Base-by-base conservation (phyloP, 2,329 filamentous ascomycete genomes). In the Trichoderma semiorbis region DNA sequence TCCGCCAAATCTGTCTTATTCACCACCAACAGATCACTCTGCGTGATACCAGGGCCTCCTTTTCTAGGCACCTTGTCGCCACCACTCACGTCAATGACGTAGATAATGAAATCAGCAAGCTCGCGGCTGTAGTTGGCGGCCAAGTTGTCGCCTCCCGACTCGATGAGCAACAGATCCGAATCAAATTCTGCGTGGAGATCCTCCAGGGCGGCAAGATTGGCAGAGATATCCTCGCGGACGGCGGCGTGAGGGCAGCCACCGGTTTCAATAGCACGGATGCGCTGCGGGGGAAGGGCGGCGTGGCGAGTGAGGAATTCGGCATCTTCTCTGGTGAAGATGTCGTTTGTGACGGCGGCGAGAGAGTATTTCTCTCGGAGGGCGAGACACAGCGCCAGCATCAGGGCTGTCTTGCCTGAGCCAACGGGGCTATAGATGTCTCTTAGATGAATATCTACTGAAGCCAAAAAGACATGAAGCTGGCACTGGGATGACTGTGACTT, bases 321-420 rank as follows among this genome's bases (percentile, higher is more conserved):
- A 86, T 99, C 96, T 84, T 99, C 96, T 75, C 92, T 92, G 26
- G 95, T 98, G 87, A 98, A 98, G 86, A 98, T 98, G 86, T 98
- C 95, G 87, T 98, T 98, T 64, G 96, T 99, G 26, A 99, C 95
- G 73, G 94, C 96, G 1, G 96, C 96, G 78, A 99, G 92, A 79
- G 91, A 94, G 88, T 93, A 95, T 70, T 88, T 85, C 65, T 91
- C 86, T 73, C 96, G 92, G 7, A 99, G 90, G 8, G 92, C 91
- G 43, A 91, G 91, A 85, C 94, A 98, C 76, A 98, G 92, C 50
- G 93, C 92, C 12, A 98, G 90, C 95, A 99, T 98, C 32, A 98
- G 89, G 21, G 96, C 96, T 0, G 96, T 98, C 83, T 99, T 99
- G 79, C 96, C 96, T 28, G 95, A 98, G 75, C 96, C 96, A 69